phyloP scores from a whole-genome alignment of 345 rosid species.

The Populus alba region DNA sequence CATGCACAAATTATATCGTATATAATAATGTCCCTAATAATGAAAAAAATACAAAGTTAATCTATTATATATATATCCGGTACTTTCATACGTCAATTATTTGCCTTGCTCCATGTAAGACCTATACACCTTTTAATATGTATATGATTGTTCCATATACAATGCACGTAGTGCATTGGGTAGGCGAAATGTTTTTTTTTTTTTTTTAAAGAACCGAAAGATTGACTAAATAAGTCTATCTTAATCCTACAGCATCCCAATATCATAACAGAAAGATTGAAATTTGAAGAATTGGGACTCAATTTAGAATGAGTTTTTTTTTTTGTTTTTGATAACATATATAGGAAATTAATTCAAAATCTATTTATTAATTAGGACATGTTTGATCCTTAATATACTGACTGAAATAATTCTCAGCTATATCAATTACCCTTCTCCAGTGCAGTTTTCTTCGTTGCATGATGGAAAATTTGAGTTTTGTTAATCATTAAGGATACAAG shows the following conservation, averaged over 20 bases:
- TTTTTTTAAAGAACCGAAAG: not conserved
- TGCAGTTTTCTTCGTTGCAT: not conserved
- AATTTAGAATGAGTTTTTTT: no score
- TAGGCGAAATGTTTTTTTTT: not conserved
- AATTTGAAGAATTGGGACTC: no score
- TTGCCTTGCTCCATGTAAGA: not conserved
- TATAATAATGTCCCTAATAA: conserved; percentile 2
- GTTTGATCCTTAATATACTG: not conserved
- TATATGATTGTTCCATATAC: not conserved
- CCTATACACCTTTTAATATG: not conserved
- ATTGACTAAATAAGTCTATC: no score
- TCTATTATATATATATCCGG: no score
- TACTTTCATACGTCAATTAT: not conserved
- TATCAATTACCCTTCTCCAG: not conserved
- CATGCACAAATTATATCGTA: conserved; percentile 9
- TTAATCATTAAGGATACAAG: not conserved
- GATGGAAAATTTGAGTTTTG: not conserved
- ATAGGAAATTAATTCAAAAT: not conserved
- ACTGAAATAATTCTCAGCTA: not conserved
- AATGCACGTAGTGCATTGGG: not conserved
- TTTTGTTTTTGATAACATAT: no score
- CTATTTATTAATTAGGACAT: not conserved
- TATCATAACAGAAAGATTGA: no score
- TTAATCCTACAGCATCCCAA: no score
- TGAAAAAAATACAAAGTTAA: not conserved